phyloP scores from a whole-genome alignment of 1,139 yeast genomes.

The Eremothecium gossypii region DNA sequence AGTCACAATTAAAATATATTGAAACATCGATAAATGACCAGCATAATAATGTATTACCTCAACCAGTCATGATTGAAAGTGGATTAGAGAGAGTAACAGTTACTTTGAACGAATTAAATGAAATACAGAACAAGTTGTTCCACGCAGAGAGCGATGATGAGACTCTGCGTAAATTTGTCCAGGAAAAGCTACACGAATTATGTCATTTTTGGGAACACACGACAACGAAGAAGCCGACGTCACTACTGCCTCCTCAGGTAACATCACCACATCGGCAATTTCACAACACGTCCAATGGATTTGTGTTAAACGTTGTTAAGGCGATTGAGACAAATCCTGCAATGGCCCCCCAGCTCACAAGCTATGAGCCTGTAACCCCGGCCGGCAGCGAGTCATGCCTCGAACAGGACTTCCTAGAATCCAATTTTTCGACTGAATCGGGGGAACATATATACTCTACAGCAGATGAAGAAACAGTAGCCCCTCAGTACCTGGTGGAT shows the following conservation, averaged over 20 bases:
- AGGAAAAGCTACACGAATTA: neutral
- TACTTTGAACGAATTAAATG: conserved; percentile 1
- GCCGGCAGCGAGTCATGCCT: neutral
- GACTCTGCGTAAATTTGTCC: neutral
- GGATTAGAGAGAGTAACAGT: neutral
- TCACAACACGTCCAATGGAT: neutral
- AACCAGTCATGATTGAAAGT: neutral
- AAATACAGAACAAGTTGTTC: conserved; percentile 1
- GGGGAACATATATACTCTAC: neutral
- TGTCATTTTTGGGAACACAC: neutral
- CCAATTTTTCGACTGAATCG: neutral
- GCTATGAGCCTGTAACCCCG: neutral
- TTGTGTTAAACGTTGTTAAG: neutral
- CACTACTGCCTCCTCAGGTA: neutral
- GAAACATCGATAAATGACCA: neutral
- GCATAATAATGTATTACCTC: neutral
- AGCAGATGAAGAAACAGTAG: neutral
- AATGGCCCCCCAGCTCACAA: neutral
- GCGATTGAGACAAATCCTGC: neutral
- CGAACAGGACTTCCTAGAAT: neutral
- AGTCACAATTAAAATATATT: neutral
- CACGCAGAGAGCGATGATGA: neutral
- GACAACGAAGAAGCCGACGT: neutral
- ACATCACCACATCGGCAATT: neutral
- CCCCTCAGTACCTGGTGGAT: neutral